Evolutionary conservation across 2,329 filamentous ascomycete species (phyloP), one percentile per base, ranked within the genome.

Genomic region (Hortaea werneckii): DNA sequence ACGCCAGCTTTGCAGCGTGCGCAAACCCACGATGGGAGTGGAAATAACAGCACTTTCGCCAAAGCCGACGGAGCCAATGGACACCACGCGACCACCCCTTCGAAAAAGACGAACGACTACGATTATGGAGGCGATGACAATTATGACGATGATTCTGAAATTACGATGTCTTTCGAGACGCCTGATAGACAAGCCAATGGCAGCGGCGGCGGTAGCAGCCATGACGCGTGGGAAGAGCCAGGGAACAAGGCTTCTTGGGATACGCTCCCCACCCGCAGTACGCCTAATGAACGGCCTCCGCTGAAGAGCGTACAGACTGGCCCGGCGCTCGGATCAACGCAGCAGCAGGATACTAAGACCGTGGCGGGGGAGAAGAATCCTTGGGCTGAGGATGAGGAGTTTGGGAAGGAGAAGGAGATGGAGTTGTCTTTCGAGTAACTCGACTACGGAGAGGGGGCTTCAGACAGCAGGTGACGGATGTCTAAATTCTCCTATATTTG

Each of bases 361-460:
- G 12, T 10, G 29, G 20, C 13, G 37, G 43, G 26, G 12, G 37
- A 8, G 8, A 63, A 66, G 29, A 73, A 73, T 54, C 70, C 69
- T 5, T 73, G 71, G 70, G 66, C 62, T 3, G 67, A 71, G 40
- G 69, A 70, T n/a, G 69, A 71, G 29, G 67, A 69, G 3, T 72
- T 69, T 58, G 69, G 67, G 2, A 60, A 63, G 51, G 70, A 72
- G 57, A 66, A 65, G 54, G 69, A 72, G 48, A 61, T 74, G 35
- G 62, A 67, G 58, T 73, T 74, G 70, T 70, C 67, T 26, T 74
- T 74, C 58, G 65, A 66, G 44, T 67, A 45, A 20, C 20, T 20
- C 20, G 20, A 20, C 20, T 20, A 20, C 20, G 20, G 20, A 20
- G 20, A 20, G 20, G 20, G 20, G 20, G 20, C 20, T 20, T 20